Conservation (phyloP, 148 eudicot genomes). For the Fallopia convolvulus region DNA sequence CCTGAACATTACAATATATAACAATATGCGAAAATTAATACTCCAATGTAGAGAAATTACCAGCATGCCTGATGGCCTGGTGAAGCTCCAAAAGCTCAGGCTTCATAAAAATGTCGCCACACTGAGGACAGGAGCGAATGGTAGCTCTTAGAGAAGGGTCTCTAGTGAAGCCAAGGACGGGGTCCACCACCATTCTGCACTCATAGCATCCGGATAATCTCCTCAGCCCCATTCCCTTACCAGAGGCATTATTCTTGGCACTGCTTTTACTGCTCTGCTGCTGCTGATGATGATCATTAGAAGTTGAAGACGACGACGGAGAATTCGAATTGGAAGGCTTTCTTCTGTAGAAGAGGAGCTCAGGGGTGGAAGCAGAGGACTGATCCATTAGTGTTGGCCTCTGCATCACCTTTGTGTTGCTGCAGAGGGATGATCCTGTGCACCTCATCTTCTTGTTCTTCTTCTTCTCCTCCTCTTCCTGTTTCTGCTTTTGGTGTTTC, state of each 20-base stretch:
- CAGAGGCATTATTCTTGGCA: not conserved
- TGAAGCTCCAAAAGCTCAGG: constrained; percentile 81
- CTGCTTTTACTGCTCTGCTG: not conserved
- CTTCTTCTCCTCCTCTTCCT: constrained; percentile 6
- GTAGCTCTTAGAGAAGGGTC: constrained; percentile 71
- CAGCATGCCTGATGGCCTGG: constrained; percentile 87
- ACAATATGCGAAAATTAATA: too few species aligned
- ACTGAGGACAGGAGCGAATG: constrained; percentile 62
- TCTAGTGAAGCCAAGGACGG: constrained; percentile 65
- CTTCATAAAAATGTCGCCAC: constrained; percentile 81
- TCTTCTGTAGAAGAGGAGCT: not conserved
- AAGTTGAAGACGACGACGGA: not conserved
- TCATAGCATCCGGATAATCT: constrained; percentile 72
- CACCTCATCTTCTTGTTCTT: constrained; percentile 58
- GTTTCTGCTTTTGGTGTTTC: not conserved
- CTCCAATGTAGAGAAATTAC: constrained; percentile 26
- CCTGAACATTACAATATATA: too few species aligned
- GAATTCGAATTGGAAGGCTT: not conserved
- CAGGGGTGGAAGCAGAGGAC: not conserved
- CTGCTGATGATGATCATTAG: not conserved
- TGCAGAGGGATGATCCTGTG: not conserved
- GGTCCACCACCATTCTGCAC: constrained; percentile 72
- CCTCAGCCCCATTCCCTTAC: not conserved
- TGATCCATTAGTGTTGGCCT: not conserved
- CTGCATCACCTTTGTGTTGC: constrained; percentile 1